Evolutionary conservation across 2,329 filamentous ascomycete species (phyloP), one percentile per base, ranked within the genome.

Genomic region (Fusarium abutilonis): DNA sequence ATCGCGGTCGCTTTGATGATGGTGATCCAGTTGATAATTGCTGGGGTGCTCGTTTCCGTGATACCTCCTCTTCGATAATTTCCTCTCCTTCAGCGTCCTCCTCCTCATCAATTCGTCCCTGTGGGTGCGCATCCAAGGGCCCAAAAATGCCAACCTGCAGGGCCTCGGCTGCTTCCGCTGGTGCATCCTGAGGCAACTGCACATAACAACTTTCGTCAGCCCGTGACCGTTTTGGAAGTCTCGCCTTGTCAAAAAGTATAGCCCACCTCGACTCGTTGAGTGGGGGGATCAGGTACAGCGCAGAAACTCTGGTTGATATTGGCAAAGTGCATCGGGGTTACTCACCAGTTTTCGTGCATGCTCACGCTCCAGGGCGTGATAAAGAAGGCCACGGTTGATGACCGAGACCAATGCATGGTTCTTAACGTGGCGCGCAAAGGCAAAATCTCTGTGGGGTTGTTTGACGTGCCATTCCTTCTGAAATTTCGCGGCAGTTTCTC

Each of bases 381-480:
- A 88, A 67, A 86, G 75, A 47, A 89, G 80, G 55, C 86, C 86
- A 75, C 85, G 84, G 75, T 89, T 88, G 65, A 89, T 76, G 63
- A 87, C 78, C 56, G 82, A 82, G 55, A 89, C 84, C 71, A 89
- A 79, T 67, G 86, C 85, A 76, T 88, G 85, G 68, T 81, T 83
- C 75, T 86, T 83, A 75, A 89, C 85, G 76, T 88, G 82, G 70
- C 81, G 83, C 73, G 86, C 86, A 75, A 89, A 89, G 59, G 83
- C 79, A 62, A 89, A 84, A 59, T 87, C 79, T 70, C 82, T 82
- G 73, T 88, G 85, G 68, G 86, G 86, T 75, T 85, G 80, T 70
- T 81, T 78, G 64, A 87, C 78, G 75, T 86, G 82, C 86, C 86
- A 89, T 78, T 89, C 86, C 73, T 88, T 88, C 71, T 88, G 86